phyloP scores from a whole-genome alignment of 31 red algal species.

The Odonthalia washingtoniensis region DNA sequence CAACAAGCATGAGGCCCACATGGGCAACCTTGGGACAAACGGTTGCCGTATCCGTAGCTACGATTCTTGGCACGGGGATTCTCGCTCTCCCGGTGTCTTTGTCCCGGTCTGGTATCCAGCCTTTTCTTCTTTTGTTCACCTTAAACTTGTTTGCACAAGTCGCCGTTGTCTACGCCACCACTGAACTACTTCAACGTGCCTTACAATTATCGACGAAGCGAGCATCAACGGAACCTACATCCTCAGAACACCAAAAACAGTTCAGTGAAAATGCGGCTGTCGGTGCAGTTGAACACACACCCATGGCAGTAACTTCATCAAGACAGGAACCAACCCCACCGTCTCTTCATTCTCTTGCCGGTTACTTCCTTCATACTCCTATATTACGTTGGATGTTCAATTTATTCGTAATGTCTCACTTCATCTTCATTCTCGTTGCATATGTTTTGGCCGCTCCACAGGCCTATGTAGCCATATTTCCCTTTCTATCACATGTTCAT shows the following conservation, averaged over 20 bases:
- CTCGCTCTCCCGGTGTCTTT: slow-evolving; percentile 95
- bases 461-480: slow-evolving; percentile 79
- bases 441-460: slow-evolving; percentile 94
- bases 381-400: slow-evolving; percentile 67
- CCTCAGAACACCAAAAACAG: no score
- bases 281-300: no score
- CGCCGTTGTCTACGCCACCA: slow-evolving; percentile 63
- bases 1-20: background rate
- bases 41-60: slow-evolving; percentile 78
- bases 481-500: slow-evolving; percentile 21
- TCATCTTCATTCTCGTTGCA: slow-evolving; percentile 84
- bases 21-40: slow-evolving; percentile 19
- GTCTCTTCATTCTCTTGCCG: slow-evolving; percentile 72
- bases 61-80: slow-evolving; percentile 93
- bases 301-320: no score
- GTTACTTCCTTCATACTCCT: slow-evolving; percentile 50
- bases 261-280: no score
- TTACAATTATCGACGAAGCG: background rate
- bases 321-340: slow-evolving; percentile 33
- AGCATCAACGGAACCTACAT: no score
- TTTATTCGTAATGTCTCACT: slow-evolving; percentile 73
- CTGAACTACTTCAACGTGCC: slow-evolving; percentile 88
- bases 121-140: slow-evolving; percentile 79
- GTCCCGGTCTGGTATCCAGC: slow-evolving; percentile 64
- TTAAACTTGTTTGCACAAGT: slow-evolving; percentile 74